Conservation (phyloP, 2,329 filamentous ascomycete genomes). For the Periconia macrospinosa region DNA sequence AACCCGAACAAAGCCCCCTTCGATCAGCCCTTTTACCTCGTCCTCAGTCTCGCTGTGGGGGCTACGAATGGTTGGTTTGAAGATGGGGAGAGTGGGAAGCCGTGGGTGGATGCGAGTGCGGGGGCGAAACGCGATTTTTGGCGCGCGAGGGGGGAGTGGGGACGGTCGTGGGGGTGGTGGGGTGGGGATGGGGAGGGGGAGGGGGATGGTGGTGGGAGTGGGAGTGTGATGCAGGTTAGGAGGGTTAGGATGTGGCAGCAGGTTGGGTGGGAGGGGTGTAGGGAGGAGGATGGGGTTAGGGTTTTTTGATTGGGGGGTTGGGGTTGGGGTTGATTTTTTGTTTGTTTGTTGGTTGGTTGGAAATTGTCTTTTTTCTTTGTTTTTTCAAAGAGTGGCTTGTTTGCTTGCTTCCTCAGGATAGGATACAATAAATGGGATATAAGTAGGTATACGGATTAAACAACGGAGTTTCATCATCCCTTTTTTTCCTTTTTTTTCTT, state of each 20-base stretch:
- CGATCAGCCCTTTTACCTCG: conserved; percentile 74
- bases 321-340: too few relatives aligned
- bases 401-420: too few relatives aligned
- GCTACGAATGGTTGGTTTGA: conserved; percentile 83
- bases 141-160: conserved; percentile 66
- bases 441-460: too few relatives aligned
- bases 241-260: conserved; percentile 63
- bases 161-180: conserved; percentile 66
- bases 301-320: neutral
- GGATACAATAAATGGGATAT: too few relatives aligned
- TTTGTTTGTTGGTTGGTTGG: too few relatives aligned
- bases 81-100: conserved; percentile 71
- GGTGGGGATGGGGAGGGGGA: conserved; percentile 27
- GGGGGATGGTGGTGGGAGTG: conserved; percentile 66
- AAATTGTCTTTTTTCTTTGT: too few relatives aligned
- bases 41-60: conserved; percentile 75
- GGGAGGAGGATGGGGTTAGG: conserved; percentile 9
- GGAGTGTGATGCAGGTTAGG: conserved; percentile 67
- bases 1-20: conserved; percentile 66
- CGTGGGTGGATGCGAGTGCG: conserved; percentile 71
- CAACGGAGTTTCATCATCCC: too few relatives aligned
- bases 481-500: too few relatives aligned
- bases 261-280: conserved; percentile 51
- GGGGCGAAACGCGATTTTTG: conserved; percentile 78
- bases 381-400: too few relatives aligned